These are phyloP conservation scores for Arxiozyma slooffiae DNA, from an alignment of 1,139 yeast genomes.

Conservation along the genomic window DNA sequence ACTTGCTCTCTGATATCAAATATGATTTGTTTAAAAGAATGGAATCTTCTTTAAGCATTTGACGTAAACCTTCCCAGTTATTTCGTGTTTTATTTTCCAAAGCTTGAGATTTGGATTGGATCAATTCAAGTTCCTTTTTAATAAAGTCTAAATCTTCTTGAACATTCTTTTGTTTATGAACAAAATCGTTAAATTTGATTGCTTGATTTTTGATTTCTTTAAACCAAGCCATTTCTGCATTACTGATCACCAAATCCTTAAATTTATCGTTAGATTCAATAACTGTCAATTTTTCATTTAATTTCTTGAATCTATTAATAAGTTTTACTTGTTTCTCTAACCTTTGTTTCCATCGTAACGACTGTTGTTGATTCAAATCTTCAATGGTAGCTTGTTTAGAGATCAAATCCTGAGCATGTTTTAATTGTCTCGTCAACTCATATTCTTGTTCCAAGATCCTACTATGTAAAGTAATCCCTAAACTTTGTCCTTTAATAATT, in stretches of 20 bases:
- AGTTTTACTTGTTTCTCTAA: conserved; percentile 30
- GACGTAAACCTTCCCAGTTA: conserved; percentile 21
- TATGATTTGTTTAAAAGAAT: not conserved
- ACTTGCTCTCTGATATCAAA: not conserved
- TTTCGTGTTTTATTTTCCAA: conserved; percentile 4
- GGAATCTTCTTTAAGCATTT: conserved; percentile 18
- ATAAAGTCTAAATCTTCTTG: conserved; percentile 22
- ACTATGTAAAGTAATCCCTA: conserved; percentile 25
- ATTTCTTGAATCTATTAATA: conserved; percentile 28
- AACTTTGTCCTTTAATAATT: conserved; percentile 19
- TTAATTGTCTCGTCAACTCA: conserved; percentile 34
- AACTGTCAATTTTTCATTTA: conserved; percentile 25
- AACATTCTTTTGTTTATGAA: conserved; percentile 15
- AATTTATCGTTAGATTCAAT: conserved; percentile 13
- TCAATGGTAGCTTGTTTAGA: conserved; percentile 8
- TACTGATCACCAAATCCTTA: conserved; percentile 31
- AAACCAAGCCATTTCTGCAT: conserved; percentile 39
- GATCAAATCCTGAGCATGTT: conserved; percentile 16
- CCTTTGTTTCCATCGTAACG: conserved; percentile 8
- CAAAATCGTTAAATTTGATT: conserved; percentile 26
- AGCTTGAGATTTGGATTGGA: conserved; percentile 1
- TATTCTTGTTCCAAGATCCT: conserved; percentile 30
- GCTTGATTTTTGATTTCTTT: conserved; percentile 34
- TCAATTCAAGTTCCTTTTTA: conserved; percentile 10
- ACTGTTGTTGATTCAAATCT: conserved; percentile 7